Conservation (phyloP, 2,329 filamentous ascomycete genomes). For the Fusarium ambrosium region DNA sequence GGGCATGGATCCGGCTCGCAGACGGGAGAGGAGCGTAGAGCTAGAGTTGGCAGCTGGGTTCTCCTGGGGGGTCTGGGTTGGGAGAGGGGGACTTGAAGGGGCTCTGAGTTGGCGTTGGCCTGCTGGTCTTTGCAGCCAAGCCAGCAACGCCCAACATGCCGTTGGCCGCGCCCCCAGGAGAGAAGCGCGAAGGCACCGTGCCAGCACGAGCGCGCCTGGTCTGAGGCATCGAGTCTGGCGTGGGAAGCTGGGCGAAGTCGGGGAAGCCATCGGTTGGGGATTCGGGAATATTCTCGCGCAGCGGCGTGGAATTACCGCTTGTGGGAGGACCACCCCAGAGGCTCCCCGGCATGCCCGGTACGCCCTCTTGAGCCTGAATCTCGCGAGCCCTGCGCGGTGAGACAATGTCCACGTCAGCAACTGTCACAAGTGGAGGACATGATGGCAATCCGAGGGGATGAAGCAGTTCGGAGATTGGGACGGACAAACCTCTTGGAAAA, state of each 20-base stretch:
- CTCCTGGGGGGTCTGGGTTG: constrained; percentile 62
- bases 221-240: constrained; percentile 75
- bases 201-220: constrained; percentile 88
- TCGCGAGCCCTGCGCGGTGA: constrained; percentile 82
- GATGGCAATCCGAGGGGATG: constrained; percentile 25
- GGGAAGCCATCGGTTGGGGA: constrained; percentile 97
- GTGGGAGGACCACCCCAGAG: constrained; percentile 97
- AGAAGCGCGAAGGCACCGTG: constrained; percentile 95
- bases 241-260: constrained; percentile 82
- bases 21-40: constrained; percentile 83
- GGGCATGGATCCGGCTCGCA: constrained; percentile 94
- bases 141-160: constrained; percentile 69
- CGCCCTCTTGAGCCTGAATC: constrained; percentile 95
- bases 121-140: constrained; percentile 80
- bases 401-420: constrained; percentile 30
- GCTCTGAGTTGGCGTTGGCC: constrained; percentile 87
- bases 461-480: constrained; percentile 18
- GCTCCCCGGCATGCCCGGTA: constrained; percentile 75
- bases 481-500: constrained; percentile 89
- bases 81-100: constrained; percentile 80
- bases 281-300: constrained; percentile 97
- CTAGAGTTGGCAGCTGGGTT: constrained; percentile 73
- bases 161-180: constrained; percentile 77
- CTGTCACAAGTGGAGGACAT: constrained; percentile 1
- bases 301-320: constrained; percentile 94